Conservation (phyloP, 192 early-diverging fungal genomes). For the Podochytrium sp. region DNA sequence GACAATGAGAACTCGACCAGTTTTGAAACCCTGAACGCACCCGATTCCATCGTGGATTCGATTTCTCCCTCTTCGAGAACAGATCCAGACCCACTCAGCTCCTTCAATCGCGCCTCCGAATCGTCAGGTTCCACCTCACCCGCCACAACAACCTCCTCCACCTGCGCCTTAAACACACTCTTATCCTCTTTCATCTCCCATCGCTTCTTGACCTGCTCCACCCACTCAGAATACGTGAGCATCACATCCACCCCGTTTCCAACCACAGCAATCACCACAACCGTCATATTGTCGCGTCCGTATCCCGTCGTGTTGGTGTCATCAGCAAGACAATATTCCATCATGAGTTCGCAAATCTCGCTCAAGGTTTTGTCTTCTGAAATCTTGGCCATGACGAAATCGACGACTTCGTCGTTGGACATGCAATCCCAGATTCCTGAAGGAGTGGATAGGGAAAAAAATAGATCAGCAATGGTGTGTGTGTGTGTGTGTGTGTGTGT, state of each 20-base stretch:
- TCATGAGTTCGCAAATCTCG: conserved; percentile 82
- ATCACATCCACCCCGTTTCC: conserved; percentile 24
- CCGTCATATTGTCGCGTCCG: conserved; percentile 99
- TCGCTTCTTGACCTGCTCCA: background rate
- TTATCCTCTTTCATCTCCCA: background rate
- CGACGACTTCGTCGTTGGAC: conserved; percentile 82
- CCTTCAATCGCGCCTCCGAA: background rate
- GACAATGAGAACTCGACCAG: too few relatives aligned
- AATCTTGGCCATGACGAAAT: conserved; percentile 78
- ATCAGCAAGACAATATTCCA: conserved; percentile 89
- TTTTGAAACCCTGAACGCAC: too few relatives aligned
- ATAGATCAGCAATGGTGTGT: background rate
- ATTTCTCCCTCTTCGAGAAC: too few relatives aligned
- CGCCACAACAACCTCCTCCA: too few relatives aligned
- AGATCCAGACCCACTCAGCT: too few relatives aligned
- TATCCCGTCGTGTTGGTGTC: conserved; percentile 84
- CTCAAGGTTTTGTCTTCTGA: conserved; percentile 61
- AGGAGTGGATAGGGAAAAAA: background rate
- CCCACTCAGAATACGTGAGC: background rate
- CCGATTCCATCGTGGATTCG: too few relatives aligned
- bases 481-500: too few relatives aligned
- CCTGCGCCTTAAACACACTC: background rate
- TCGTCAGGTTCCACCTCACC: background rate
- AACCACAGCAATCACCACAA: conserved; percentile 84
- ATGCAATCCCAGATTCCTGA: conserved; percentile 98